phyloP scores from a whole-genome alignment of 805 yeast genomes.

The Cephaloascus fragrans region DNA sequence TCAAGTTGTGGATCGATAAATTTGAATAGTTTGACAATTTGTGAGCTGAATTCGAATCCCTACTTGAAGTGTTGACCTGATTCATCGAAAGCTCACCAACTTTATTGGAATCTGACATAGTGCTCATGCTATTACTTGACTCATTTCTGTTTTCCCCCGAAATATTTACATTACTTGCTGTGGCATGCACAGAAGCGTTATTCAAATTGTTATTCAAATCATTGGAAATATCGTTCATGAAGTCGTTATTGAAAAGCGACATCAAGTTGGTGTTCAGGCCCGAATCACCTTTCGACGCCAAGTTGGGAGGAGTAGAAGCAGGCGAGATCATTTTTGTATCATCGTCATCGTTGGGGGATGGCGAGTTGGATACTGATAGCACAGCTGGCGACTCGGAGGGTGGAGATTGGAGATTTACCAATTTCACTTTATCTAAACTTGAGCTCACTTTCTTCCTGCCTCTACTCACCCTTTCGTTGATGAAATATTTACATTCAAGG shows the following conservation, averaged over 20 bases:
- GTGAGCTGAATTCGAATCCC: not conserved
- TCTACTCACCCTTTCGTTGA: constrained; percentile 44
- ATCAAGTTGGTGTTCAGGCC: not conserved
- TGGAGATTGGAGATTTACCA: too few species aligned
- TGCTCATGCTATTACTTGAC: not conserved
- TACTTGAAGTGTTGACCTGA: too few species aligned
- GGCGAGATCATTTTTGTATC: constrained; percentile 2
- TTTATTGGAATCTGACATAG: not conserved
- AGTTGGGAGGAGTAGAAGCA: constrained; percentile 1
- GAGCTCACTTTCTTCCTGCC: constrained; percentile 29
- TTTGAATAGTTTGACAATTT: not conserved
- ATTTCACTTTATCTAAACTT: constrained; percentile 1
- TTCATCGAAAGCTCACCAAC: too few species aligned
- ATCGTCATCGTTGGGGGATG: not conserved
- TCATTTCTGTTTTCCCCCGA: not conserved
- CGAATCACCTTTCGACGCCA: not conserved
- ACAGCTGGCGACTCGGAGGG: not conserved
- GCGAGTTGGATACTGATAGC: not conserved
- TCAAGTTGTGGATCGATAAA: not conserved
- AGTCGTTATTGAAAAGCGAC: not conserved
- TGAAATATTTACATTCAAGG: constrained; percentile 43
- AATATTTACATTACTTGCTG: not conserved
- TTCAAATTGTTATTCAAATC: not conserved
- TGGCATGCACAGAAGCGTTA: too few species aligned
- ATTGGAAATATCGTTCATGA: not conserved